Evolutionary conservation across 2,329 filamentous ascomycete genomes (phyloP).

Genomic region (Talaromyces rugulosus): DNA sequence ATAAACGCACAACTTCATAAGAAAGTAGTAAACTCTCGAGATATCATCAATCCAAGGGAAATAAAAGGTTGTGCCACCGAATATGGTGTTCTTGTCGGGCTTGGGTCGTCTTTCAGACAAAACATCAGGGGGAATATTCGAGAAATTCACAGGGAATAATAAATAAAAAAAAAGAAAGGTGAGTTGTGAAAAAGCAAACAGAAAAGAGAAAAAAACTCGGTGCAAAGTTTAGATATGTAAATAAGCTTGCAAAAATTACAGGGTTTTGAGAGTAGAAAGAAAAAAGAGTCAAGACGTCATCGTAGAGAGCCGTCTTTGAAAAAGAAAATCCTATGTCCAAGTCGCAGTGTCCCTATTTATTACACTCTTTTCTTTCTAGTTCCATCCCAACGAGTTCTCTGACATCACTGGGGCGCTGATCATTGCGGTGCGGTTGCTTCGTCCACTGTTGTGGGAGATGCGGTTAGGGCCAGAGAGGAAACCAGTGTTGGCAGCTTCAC

Average conservation of each 20-base stretch:
- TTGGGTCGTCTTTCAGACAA: conserved; percentile 2
- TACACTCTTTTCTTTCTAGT: conserved; percentile 50
- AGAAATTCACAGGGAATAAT: conserved; percentile 13
- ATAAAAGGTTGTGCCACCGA: background rate
- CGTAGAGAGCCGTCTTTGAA: background rate
- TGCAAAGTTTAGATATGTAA: conserved; percentile 10
- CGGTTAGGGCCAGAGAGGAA: conserved; percentile 30
- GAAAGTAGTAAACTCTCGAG: conserved; percentile 7
- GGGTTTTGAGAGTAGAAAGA: background rate
- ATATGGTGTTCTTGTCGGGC: background rate
- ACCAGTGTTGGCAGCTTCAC: conserved; percentile 53
- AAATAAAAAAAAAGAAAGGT: conserved; percentile 14
- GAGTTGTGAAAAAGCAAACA: conserved; percentile 14
- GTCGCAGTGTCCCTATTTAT: background rate
- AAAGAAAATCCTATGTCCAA: conserved; percentile 1
- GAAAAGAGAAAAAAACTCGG: conserved; percentile 16
- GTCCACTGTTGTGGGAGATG: conserved; percentile 62
- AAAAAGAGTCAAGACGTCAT: background rate
- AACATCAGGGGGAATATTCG: conserved; percentile 15
- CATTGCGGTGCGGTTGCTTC: conserved; percentile 62
- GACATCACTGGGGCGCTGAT: conserved; percentile 89
- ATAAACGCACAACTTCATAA: conserved; percentile 1
- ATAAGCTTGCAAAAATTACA: conserved; percentile 4
- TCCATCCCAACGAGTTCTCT: conserved; percentile 95
- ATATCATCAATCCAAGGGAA: background rate